These are phyloP conservation scores for Odontarrhena argentea DNA, from an alignment of 345 rosid genomes.

Conservation along the genomic window DNA sequence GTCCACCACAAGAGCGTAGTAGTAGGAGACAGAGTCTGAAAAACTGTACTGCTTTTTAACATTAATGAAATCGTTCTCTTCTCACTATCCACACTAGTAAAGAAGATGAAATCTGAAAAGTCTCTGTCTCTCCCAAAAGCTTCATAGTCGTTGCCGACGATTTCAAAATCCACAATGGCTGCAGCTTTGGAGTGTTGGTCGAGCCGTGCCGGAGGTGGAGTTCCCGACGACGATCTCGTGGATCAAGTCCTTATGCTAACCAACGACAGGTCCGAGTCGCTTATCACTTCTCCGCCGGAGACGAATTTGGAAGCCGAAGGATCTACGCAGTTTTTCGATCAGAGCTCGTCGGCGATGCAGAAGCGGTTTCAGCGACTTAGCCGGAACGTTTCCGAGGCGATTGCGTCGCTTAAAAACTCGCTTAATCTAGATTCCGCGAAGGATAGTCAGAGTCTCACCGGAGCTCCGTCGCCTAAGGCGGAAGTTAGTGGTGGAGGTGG, in stretches of 20 bases:
- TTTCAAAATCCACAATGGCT: conserved; percentile 51
- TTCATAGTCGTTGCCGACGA: conserved; percentile 6
- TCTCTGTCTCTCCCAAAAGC: background rate
- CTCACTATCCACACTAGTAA: conserved; percentile 14
- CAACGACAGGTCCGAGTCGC: conserved; percentile 71
- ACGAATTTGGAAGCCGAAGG: conserved; percentile 25
- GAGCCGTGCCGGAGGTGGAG: conserved; percentile 57
- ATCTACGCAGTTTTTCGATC: conserved; percentile 37
- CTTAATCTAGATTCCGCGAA: conserved; percentile 73
- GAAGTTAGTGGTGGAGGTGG: conserved; percentile 53
- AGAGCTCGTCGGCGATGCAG: conserved; percentile 63
- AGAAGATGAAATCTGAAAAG: conserved; percentile 30
- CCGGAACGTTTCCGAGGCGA: conserved; percentile 86
- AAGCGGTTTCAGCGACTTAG: conserved; percentile 77
- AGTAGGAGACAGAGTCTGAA: conserved; percentile 12
- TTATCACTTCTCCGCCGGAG: conserved; percentile 27
- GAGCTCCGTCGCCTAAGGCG: conserved; percentile 38
- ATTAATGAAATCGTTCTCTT: conserved; percentile 27
- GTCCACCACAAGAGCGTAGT: conserved; percentile 26
- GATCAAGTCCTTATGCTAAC: conserved; percentile 95
- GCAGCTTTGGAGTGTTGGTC: conserved; percentile 99
- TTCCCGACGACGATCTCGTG: conserved; percentile 81
- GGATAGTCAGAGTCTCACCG: conserved; percentile 36
- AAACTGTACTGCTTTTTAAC: conserved; percentile 26
- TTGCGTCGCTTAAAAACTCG: conserved; percentile 84